Conservation (phyloP, 2,329 filamentous ascomycete genomes). For the Paracorniculantispora psalliotae region DNA sequence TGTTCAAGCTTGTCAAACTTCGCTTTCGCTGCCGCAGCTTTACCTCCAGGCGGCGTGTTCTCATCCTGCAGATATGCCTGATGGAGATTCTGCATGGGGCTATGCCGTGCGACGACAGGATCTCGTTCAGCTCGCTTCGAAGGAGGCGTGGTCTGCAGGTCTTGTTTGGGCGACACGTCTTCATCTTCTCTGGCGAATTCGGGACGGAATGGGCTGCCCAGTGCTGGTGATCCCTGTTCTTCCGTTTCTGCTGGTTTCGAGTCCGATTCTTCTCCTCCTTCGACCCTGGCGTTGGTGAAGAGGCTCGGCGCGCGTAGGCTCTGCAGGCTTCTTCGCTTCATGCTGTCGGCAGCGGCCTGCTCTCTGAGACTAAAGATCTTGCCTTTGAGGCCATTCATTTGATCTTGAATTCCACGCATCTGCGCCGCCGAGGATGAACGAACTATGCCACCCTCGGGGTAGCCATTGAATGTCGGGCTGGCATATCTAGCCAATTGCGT, state of each 20-base stretch:
- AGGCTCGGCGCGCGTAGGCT: slow-evolving; percentile 72
- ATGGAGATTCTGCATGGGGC: slow-evolving; percentile 14
- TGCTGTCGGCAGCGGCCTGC: slow-evolving; percentile 70
- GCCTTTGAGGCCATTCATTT: slow-evolving; percentile 80
- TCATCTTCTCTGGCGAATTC: slow-evolving; percentile 12
- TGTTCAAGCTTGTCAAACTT: slow-evolving; percentile 24
- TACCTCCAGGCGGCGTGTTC: slow-evolving; percentile 1
- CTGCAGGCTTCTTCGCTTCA: slow-evolving; percentile 72
- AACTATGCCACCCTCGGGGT: slow-evolving; percentile 46
- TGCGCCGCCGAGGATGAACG: slow-evolving; percentile 69
- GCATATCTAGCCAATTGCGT: slow-evolving; percentile 33
- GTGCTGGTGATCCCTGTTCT: slow-evolving; percentile 12
- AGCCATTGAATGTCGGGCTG: slow-evolving; percentile 40
- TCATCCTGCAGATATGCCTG: slow-evolving; percentile 15
- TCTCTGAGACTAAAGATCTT: slow-evolving; percentile 77
- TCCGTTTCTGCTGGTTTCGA: slow-evolving; percentile 14
- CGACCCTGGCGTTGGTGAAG: slow-evolving; percentile 61
- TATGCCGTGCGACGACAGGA: slow-evolving; percentile 6
- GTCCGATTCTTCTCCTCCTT: slow-evolving; percentile 23
- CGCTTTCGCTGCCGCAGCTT: slow-evolving; percentile 19
- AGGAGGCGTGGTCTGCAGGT: not conserved
- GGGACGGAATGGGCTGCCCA: slow-evolving; percentile 13
- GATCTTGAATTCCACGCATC: slow-evolving; percentile 69
- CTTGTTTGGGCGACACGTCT: not conserved
- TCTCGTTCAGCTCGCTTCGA: not conserved